These are phyloP conservation scores for Purshia tridentata DNA, from an alignment of 306 rosid genomes.

Conservation along the genomic window DNA sequence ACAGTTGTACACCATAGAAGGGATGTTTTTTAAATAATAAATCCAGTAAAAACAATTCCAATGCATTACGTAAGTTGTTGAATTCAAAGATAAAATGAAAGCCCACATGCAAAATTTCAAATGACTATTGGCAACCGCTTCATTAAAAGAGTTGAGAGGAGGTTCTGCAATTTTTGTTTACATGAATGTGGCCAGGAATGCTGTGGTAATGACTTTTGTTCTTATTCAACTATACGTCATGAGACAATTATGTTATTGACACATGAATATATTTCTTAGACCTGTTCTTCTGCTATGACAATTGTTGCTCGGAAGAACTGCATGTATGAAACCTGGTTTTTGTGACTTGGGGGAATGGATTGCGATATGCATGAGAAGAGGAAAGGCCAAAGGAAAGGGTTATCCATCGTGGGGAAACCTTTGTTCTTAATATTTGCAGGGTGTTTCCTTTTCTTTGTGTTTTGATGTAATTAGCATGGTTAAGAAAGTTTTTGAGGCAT, in stretches of 20 bases:
- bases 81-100: neutral
- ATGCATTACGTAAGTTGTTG: neutral
- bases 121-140: neutral
- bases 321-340: constrained; percentile 2
- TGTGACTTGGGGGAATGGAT: neutral
- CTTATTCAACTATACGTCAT: neutral
- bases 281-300: constrained; percentile 3
- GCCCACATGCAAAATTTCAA: neutral
- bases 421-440: neutral
- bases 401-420: too few species aligned
- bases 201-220: neutral
- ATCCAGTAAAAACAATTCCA: neutral
- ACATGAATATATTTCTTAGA: neutral
- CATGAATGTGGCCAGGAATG: constrained; percentile 7
- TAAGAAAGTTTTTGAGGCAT: neutral
- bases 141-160: neutral
- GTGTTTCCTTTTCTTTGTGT: neutral
- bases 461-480: neutral
- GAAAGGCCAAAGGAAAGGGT: neutral
- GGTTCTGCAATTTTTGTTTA: neutral
- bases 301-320: neutral
- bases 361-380: neutral
- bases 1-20: neutral
- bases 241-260: neutral
- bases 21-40: neutral